These are phyloP conservation scores for Kokia cookei DNA, from an alignment of 441 rosid genomes.

Conservation along the genomic window DNA sequence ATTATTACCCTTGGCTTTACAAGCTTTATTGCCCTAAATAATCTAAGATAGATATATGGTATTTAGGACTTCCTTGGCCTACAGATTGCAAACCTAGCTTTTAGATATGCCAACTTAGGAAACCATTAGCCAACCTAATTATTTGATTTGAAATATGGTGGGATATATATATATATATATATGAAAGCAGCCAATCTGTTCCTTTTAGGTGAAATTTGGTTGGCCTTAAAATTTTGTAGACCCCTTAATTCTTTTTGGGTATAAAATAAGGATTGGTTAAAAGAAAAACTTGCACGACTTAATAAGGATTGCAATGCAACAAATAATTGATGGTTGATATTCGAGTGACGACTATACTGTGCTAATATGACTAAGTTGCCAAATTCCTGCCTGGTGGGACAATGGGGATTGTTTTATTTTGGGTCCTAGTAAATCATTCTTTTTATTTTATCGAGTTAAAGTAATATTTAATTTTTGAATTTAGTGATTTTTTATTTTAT, in stretches of 20 bases:
- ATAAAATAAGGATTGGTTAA: background rate
- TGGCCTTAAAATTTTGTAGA: background rate
- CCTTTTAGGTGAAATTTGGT: background rate
- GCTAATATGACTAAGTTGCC: background rate
- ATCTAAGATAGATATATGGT: background rate
- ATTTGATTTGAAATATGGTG: background rate
- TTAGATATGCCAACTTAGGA: background rate
- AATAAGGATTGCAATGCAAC: background rate
- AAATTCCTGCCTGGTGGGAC: background rate
- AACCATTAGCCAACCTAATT: background rate
- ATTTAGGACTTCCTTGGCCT: background rate
- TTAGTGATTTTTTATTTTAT: too few species aligned
- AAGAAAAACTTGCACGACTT: background rate
- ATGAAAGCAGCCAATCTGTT: background rate
- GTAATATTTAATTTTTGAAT: too few species aligned
- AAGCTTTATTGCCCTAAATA: background rate
- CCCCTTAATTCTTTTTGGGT: background rate
- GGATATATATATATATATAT: background rate
- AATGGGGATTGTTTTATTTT: background rate
- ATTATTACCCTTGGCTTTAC: too few species aligned
- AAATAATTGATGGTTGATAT: background rate
- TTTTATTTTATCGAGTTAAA: too few species aligned
- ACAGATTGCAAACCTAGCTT: background rate
- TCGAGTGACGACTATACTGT: background rate
- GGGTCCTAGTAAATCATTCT: background rate